Conservation (phyloP, 1,284 basidiomycete species). For the Ustanciosporium gigantosporum region DNA sequence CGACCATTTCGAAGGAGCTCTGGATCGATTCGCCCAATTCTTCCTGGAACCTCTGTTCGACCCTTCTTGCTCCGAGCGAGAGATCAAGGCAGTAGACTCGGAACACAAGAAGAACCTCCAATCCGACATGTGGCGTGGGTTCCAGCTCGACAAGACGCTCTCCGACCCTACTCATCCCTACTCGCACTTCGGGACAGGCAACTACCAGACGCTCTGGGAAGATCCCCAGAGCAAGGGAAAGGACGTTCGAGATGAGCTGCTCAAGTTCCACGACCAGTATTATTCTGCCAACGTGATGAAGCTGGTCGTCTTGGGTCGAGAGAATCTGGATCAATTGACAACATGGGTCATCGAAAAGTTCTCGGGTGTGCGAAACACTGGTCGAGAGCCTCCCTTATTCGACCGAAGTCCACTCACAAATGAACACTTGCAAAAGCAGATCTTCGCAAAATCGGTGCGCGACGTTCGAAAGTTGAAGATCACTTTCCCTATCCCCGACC, state of each 20-base stretch:
- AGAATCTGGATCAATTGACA: constrained; percentile 78
- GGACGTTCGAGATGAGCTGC: constrained; percentile 84
- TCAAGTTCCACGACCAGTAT: constrained; percentile 91
- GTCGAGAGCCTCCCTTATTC: constrained; percentile 70
- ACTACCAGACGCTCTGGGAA: constrained; percentile 79
- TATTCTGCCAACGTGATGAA: constrained; percentile 96
- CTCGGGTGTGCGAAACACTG: constrained; percentile 75
- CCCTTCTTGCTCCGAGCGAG: constrained; percentile 85
- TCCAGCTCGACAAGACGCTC: constrained; percentile 90
- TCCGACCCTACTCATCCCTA: constrained; percentile 77
- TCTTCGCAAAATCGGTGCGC: constrained; percentile 88
- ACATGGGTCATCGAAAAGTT: constrained; percentile 75
- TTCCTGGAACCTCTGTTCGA: constrained; percentile 92
- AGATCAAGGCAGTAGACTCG: constrained; percentile 95
- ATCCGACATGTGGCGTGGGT: constrained; percentile 92
- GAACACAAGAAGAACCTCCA: constrained; percentile 99
- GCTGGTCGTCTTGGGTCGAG: constrained; percentile 85
- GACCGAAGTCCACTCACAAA: constrained; percentile 70
- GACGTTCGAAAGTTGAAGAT: constrained; percentile 84
- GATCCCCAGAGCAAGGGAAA: constrained; percentile 68
- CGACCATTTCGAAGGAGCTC: constrained; percentile 77
- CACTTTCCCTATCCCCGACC: constrained; percentile 72
- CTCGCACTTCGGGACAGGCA: constrained; percentile 92
- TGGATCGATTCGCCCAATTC: constrained; percentile 90
- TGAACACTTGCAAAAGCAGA: constrained; percentile 70